These are phyloP conservation scores for Scutellaria minor DNA, from an alignment of 257 asterid genomes.

Conservation along the genomic window DNA sequence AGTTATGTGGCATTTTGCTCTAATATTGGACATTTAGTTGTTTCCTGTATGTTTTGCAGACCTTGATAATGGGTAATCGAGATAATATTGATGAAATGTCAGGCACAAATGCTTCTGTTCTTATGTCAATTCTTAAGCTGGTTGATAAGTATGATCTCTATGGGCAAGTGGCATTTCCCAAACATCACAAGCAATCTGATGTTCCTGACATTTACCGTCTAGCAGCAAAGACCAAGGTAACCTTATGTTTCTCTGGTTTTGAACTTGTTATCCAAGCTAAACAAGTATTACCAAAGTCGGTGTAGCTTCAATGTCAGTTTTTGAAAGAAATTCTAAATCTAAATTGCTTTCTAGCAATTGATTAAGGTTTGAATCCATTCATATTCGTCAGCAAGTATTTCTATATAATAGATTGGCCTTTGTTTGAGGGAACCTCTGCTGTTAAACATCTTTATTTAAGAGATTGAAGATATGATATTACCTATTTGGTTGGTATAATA, in stretches of 20 bases:
- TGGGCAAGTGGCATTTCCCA: slow-evolving; percentile 99
- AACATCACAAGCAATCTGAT: slow-evolving; percentile 93
- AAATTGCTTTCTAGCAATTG: slow-evolving; percentile 19
- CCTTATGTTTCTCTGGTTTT: slow-evolving; percentile 15
- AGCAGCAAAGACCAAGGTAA: slow-evolving; percentile 96
- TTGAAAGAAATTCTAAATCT: neutral
- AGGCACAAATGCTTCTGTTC: slow-evolving; percentile 81
- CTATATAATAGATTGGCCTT: neutral
- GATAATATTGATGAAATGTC: slow-evolving; percentile 97
- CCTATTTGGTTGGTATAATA: neutral
- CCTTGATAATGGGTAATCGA: slow-evolving; percentile 92
- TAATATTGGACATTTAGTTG: slow-evolving; percentile 32
- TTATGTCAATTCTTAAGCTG: slow-evolving; percentile 88
- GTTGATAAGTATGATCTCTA: slow-evolving; percentile 92
- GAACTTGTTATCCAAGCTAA: slow-evolving; percentile 30
- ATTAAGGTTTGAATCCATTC: slow-evolving; percentile 6
- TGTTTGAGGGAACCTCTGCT: neutral
- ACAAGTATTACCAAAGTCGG: neutral
- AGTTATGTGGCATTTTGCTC: slow-evolving; percentile 17
- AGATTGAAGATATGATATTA: neutral
- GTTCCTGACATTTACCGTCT: slow-evolving; percentile 96
- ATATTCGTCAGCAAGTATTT: slow-evolving; percentile 14
- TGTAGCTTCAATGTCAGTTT: neutral
- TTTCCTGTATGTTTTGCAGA: slow-evolving; percentile 61
- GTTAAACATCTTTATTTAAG: neutral